Evolutionary conservation across 2,329 filamentous ascomycete species (phyloP).

Genomic region (Pyrenophora tritici-repentis): DNA sequence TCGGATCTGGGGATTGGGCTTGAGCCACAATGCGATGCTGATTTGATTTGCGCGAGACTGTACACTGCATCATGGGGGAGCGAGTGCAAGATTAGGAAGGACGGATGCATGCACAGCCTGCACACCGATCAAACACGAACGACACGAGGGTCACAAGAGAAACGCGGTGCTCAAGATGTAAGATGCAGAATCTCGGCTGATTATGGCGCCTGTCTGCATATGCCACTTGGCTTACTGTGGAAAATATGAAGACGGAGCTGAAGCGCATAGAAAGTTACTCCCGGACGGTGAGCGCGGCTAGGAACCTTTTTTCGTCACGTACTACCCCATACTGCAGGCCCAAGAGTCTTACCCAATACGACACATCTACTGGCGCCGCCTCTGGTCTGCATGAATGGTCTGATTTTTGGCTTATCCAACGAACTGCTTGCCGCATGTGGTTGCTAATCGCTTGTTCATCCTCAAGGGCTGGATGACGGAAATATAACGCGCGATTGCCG

Average conservation of each 20-base stretch:
- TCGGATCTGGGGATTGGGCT: no score
- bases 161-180: background rate
- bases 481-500: background rate
- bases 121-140: slow-evolving; percentile 1
- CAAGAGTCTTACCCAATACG: background rate
- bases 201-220: background rate
- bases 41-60: background rate
- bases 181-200: background rate
- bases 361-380: background rate
- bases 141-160: background rate
- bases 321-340: slow-evolving; percentile 3
- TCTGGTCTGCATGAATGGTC: background rate
- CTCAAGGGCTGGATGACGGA: background rate
- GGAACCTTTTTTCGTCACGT: background rate
- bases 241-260: background rate
- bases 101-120: background rate
- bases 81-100: background rate
- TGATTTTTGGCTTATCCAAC: background rate
- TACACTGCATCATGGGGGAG: background rate
- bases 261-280: background rate
- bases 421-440: background rate
- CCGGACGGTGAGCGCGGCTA: background rate
- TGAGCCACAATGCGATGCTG: background rate
- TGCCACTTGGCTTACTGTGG: background rate
- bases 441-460: background rate